Evolutionary conservation across 495 filamentous ascomycete genomes (phyloP).

Genomic region (Annulohypoxylon maeteangense): DNA sequence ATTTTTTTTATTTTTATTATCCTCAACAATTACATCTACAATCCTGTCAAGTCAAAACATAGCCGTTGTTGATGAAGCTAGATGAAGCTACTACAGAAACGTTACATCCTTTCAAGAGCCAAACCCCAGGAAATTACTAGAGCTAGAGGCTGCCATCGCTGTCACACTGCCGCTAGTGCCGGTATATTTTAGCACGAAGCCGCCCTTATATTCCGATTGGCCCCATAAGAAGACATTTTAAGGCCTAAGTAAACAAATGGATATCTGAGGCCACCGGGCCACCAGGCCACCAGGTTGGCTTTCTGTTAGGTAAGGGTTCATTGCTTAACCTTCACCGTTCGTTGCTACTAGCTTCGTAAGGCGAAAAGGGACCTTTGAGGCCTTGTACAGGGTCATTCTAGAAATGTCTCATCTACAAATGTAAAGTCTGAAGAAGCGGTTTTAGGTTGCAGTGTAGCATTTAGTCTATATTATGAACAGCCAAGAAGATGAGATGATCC

Average conservation of each 20-base stretch:
- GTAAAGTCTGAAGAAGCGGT: not conserved
- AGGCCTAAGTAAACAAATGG: not conserved
- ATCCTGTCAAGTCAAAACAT: not conserved
- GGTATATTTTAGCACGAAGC: not conserved
- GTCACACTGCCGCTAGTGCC: not conserved
- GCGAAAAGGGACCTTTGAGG: not conserved
- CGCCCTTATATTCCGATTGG: not conserved
- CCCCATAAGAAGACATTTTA: not conserved
- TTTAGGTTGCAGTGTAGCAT: not conserved
- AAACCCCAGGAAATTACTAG: not conserved
- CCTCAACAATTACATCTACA: not conserved
- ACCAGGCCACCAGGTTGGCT: not conserved
- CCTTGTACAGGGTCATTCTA: not conserved
- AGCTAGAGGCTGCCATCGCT: not conserved
- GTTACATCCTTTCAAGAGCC: not conserved
- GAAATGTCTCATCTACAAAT: not conserved
- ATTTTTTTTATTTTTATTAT: not conserved
- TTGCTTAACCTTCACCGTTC: not conserved
- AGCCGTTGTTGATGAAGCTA: not conserved
- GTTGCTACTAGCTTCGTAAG: not conserved
- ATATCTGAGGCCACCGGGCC: not conserved
- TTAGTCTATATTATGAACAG: not conserved
- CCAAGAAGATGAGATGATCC: not conserved
- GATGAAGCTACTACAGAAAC: not conserved
- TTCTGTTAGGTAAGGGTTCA: not conserved